phyloP scores from a whole-genome alignment of 2,329 filamentous ascomycete genomes.

The Ophidiomyces ophidiicola region DNA sequence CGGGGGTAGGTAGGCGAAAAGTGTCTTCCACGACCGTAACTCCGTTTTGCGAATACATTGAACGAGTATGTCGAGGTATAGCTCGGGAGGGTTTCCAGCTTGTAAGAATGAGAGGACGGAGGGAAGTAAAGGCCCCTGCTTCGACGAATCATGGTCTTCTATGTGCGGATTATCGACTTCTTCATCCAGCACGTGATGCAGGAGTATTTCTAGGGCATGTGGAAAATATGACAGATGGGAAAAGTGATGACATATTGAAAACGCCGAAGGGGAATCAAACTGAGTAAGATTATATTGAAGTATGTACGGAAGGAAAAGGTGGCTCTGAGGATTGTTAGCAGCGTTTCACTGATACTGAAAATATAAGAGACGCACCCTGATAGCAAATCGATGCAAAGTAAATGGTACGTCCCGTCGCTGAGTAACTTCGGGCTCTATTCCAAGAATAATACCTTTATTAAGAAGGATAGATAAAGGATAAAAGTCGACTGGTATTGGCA shows the following conservation, averaged over 20 bases:
- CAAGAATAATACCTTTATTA: constrained; percentile 80
- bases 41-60: constrained; percentile 97
- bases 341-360: neutral
- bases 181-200: constrained; percentile 88
- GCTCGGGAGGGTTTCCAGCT: constrained; percentile 54
- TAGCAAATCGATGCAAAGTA: constrained; percentile 63
- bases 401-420: constrained; percentile 86
- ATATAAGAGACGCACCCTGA: constrained; percentile 53
- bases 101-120: constrained; percentile 50
- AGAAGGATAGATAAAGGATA: constrained; percentile 80
- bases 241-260: constrained; percentile 73
- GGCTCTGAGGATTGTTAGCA: constrained; percentile 47
- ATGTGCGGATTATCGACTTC: constrained; percentile 59
- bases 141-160: constrained; percentile 5
- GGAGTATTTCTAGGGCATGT: constrained; percentile 79
- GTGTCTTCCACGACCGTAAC: constrained; percentile 81
- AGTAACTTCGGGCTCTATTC: constrained; percentile 84
- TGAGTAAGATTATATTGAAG: constrained; percentile 65
- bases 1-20: constrained; percentile 83
- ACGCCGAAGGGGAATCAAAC: constrained; percentile 66
- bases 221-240: constrained; percentile 81
- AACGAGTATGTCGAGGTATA: constrained; percentile 89
- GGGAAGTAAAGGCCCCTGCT: constrained; percentile 29
- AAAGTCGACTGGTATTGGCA: constrained; percentile 80
- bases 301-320: constrained; percentile 82